Conservation (phyloP, 768 basidiomycete species). For the Agaricus bisporus region DNA sequence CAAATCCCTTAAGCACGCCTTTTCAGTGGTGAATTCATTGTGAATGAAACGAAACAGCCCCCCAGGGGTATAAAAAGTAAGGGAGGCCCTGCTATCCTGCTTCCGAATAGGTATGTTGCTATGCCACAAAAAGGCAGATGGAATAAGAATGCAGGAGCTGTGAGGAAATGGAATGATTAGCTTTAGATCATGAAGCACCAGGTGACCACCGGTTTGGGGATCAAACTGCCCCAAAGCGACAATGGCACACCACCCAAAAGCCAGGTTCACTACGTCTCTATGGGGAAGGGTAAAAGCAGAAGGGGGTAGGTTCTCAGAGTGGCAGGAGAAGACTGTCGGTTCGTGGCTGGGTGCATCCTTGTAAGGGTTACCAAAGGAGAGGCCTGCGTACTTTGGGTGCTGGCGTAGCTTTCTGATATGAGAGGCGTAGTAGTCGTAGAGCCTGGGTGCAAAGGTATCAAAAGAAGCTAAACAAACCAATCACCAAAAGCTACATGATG, state of each 20-base stretch:
- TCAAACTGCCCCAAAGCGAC: slow-evolving; percentile 15
- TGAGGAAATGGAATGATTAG: slow-evolving; percentile 14
- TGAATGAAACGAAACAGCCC: slow-evolving; percentile 16
- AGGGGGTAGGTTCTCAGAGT: not conserved
- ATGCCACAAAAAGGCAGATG: slow-evolving; percentile 21
- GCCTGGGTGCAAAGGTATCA: no score
- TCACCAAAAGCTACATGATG: no score
- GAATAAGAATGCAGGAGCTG: slow-evolving; percentile 21
- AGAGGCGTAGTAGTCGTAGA: no score
- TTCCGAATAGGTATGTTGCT: slow-evolving; percentile 16
- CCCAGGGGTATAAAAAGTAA: slow-evolving; percentile 22
- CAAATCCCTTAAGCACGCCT: no score
- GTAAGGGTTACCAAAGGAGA: no score
- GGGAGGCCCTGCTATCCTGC: slow-evolving; percentile 15
- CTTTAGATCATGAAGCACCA: slow-evolving; percentile 12
- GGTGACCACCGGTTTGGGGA: slow-evolving; percentile 18
- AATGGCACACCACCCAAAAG: slow-evolving; percentile 25
- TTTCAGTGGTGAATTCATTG: not conserved
- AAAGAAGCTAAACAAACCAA: no score
- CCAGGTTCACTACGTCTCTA: slow-evolving; percentile 22
- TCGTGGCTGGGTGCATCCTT: no score
- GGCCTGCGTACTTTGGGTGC: no score
- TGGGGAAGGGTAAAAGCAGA: slow-evolving; percentile 11
- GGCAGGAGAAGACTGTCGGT: no score
- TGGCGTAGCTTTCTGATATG: no score